A percentile compares a stretch with the other conserved stretches of the same genome.
Evolutionary conservation across 306 rosid species (phyloP).

Genomic region (Parietaria judaica): DNA sequence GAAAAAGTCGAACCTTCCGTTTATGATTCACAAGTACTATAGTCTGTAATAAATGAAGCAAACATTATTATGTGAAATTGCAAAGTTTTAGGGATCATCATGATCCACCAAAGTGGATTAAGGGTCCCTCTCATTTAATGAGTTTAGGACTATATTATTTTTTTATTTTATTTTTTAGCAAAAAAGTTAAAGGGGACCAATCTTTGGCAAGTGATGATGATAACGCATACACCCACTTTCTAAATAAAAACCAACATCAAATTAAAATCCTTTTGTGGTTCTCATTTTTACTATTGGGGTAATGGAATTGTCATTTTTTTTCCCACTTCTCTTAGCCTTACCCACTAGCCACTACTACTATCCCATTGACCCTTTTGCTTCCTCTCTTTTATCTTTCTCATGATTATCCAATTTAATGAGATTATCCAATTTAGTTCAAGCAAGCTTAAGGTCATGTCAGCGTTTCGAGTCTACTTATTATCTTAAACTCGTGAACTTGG

Average conservation of each 20-base stretch:
- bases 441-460: too few relatives aligned
- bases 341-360: constrained; percentile 2
- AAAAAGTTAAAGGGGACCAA: constrained; percentile 28
- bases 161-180: too few relatives aligned
- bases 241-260: constrained; percentile 18
- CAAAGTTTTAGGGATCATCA: constrained; percentile 15
- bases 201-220: constrained; percentile 3
- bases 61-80: constrained; percentile 13
- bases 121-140: constrained; percentile 30
- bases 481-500: too few relatives aligned
- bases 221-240: not conserved
- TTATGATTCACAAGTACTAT: not conserved
- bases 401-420: too few relatives aligned
- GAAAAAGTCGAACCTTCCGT: too few relatives aligned
- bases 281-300: constrained; percentile 28
- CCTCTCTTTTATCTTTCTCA: not conserved
- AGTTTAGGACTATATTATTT: constrained; percentile 21
- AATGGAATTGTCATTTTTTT: constrained; percentile 17
- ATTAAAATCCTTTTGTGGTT: not conserved
- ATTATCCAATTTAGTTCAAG: too few relatives aligned
- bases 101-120: constrained; percentile 31
- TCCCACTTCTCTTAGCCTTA: constrained; percentile 18
- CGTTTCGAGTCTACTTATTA: too few relatives aligned
- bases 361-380: not conserved
- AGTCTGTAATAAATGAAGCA: not conserved